These are phyloP conservation scores for Zygosaccharomyces gambellarensis DNA, from an alignment of 805 yeast species.

Conservation along the genomic window DNA sequence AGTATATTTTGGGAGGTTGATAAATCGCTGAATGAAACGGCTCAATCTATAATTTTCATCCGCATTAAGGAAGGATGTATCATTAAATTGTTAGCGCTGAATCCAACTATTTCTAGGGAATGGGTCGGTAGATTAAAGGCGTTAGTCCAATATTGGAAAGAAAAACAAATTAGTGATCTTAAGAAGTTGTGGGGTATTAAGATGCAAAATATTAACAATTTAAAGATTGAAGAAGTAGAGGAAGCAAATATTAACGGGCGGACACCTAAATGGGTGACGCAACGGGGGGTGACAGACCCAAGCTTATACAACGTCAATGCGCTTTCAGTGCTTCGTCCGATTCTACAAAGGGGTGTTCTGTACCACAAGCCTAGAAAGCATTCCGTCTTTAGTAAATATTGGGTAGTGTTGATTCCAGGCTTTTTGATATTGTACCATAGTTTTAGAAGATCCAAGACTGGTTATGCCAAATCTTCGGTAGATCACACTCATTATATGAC, in stretches of 20 bases:
- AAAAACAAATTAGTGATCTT: constrained; percentile 41
- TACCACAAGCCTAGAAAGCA: constrained; percentile 69
- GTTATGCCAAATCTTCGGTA: constrained; percentile 44
- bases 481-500: constrained; percentile 51
- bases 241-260: constrained; percentile 51
- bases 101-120: constrained; percentile 44
- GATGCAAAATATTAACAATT: constrained; percentile 40
- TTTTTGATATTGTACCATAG: constrained; percentile 54
- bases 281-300: constrained; percentile 51
- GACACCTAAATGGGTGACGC: constrained; percentile 49
- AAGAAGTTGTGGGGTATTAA: constrained; percentile 37
- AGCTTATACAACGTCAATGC: constrained; percentile 50
- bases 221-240: constrained; percentile 50
- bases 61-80: constrained; percentile 42
- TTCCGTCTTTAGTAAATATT: constrained; percentile 55
- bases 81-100: constrained; percentile 54
- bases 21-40: constrained; percentile 7
- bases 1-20: constrained; percentile 21
- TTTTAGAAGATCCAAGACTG: constrained; percentile 43
- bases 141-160: constrained; percentile 56
- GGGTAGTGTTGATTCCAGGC: constrained; percentile 67
- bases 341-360: constrained; percentile 60
- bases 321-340: constrained; percentile 52
- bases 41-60: constrained; percentile 52
- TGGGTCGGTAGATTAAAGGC: constrained; percentile 58